phyloP scores from a whole-genome alignment of 495 filamentous ascomycete genomes.

The Sordaria brevicollis region DNA sequence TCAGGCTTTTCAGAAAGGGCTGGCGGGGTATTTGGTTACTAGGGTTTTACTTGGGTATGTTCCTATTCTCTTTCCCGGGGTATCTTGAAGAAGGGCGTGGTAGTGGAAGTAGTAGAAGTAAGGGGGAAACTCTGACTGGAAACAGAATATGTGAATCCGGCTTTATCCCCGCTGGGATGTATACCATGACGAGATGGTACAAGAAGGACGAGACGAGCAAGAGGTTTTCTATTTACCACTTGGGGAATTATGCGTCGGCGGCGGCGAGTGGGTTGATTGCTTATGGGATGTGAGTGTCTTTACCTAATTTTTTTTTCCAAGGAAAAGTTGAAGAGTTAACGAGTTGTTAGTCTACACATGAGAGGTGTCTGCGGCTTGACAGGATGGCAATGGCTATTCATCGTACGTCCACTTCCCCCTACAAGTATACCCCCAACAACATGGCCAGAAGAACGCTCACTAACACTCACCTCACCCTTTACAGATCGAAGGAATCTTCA shows the following conservation, averaged over 20 bases:
- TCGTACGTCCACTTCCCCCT: conserved; percentile 1
- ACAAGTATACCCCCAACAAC: neutral
- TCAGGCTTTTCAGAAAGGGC: conserved; percentile 46
- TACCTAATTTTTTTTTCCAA: neutral
- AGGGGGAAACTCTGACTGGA: no score
- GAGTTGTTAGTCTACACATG: conserved; percentile 29
- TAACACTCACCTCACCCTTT: neutral
- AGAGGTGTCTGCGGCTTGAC: conserved; percentile 35
- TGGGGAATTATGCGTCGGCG: conserved; percentile 36
- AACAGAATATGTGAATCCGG: conserved; percentile 38
- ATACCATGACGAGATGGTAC: conserved; percentile 51
- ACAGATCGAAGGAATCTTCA: conserved; percentile 44
- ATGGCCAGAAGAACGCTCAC: neutral
- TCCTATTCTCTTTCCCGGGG: neutral
- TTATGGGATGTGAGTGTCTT: conserved; percentile 16
- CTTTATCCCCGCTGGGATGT: conserved; percentile 50
- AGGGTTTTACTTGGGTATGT: conserved; percentile 35
- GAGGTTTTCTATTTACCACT: conserved; percentile 44
- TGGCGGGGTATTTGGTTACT: conserved; percentile 40
- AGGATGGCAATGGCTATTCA: conserved; percentile 57
- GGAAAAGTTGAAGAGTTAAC: conserved; percentile 31
- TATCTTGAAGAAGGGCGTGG: no score
- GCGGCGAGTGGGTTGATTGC: conserved; percentile 16
- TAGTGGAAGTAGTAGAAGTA: no score
- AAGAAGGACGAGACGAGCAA: conserved; percentile 45